Evolutionary conservation across 129 eudicot species (phyloP), one percentile per base, ranked within the genome.

Genomic region (Pulicaria dysenterica): DNA sequence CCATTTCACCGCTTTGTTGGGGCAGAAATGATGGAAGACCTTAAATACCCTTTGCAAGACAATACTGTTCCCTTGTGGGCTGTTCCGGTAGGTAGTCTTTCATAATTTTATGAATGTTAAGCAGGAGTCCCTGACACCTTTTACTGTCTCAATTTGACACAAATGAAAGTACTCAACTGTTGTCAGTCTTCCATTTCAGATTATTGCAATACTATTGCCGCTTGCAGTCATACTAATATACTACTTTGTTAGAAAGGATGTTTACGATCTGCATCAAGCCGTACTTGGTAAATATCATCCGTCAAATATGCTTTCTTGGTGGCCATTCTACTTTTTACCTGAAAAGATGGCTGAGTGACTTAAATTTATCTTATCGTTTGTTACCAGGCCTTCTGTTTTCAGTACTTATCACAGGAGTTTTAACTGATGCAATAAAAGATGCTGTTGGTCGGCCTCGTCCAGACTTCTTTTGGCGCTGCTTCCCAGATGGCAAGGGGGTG

Each of bases 381-480:
- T 63, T 62, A 13, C 38, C 78, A 88, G 96, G 97, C 6, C 86
- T 88, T 65, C 77, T 88, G 58, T 91, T 79, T 81, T 86, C 97
- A 73, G 93, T 85, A 56, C 80, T 91, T 51, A 75, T 91, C 63
- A 79, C 91, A 14, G 92, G 87, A 61, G 97, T 91, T 16, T 43
- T 91, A 44, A 91, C 96, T 63, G 97, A 91, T 84, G 81, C 96
- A 64, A 91, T 91, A 38, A 91, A 91, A 84, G 97, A 91, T 81
- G 97, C 89, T 69, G 96, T 91, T 72, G 96, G 96, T 55, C 77
- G 97, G 42, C 97, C 96, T 48, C 96, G 97, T 38, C 97, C 97
- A 8, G 95, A 91, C 81, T 91, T 91, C 82, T 91, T 88, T 61
- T 91, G 90, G 96, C 91, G 96, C 41, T 88, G 97, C 74, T 91